A percentile compares a stretch with the other conserved stretches of the same genome.
phyloP scores from a whole-genome alignment of 208 protist species.

The Leishmania tarentolae region DNA sequence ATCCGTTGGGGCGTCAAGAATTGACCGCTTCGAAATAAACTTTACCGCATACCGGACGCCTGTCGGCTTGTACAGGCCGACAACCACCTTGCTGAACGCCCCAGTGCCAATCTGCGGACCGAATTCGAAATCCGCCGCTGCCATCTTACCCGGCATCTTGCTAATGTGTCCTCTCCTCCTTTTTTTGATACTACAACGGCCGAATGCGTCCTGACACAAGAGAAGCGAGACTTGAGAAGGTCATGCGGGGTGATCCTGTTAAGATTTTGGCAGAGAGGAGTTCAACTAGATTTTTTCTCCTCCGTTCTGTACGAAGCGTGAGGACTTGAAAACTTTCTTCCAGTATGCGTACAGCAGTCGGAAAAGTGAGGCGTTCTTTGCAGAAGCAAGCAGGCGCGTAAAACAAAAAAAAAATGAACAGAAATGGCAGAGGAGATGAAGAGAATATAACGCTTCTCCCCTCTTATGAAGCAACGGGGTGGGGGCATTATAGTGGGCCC shows the following conservation, averaged over 20 bases:
- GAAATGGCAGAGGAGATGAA: background rate
- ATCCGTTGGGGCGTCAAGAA: constrained; percentile 85
- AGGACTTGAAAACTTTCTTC: background rate
- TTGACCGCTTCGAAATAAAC: constrained; percentile 81
- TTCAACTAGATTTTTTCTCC: background rate
- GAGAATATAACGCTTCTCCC: background rate
- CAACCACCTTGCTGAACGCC: constrained; percentile 89
- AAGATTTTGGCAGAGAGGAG: background rate
- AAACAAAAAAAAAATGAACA: background rate
- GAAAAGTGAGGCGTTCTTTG: background rate
- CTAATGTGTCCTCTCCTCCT: background rate
- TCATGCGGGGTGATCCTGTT: background rate
- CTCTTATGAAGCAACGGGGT: background rate
- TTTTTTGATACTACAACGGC: background rate
- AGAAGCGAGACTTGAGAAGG: background rate
- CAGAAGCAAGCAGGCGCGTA: background rate
- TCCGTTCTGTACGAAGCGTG: background rate
- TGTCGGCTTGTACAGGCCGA: constrained; percentile 71
- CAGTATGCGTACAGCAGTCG: background rate
- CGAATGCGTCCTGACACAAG: background rate
- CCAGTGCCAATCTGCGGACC: constrained; percentile 71
- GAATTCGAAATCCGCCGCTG: constrained; percentile 78
- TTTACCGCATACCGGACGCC: constrained; percentile 80
- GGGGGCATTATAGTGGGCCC: background rate
- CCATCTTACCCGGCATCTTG: constrained; percentile 54